Evolutionary conservation across 441 rosid genomes (phyloP).

Genomic region (Jatropha podagrica): DNA sequence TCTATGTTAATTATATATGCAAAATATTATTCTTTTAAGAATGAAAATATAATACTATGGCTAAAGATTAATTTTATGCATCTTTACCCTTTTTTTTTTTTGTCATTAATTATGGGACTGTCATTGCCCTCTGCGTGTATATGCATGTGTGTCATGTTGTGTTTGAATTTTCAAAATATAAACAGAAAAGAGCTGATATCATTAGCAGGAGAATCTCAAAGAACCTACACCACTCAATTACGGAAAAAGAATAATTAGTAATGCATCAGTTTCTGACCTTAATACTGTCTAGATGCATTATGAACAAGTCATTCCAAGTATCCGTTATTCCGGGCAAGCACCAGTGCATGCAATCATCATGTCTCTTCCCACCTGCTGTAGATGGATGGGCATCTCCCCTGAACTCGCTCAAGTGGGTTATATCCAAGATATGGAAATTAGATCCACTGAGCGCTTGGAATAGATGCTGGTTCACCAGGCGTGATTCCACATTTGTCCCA

Average conservation of each 20-base stretch:
- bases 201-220: background rate
- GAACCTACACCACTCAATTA: background rate
- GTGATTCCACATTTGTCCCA: constrained; percentile 76
- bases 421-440: constrained; percentile 59
- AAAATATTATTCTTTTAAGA: background rate
- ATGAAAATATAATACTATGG: background rate
- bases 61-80: too few species aligned
- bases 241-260: background rate
- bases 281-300: constrained; percentile 33
- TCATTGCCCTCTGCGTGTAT: too few species aligned
- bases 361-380: constrained; percentile 78
- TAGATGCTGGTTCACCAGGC: constrained; percentile 68
- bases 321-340: constrained; percentile 91
- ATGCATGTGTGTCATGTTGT: too few species aligned
- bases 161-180: background rate
- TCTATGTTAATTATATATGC: background rate
- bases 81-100: too few species aligned
- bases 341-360: constrained; percentile 97
- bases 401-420: constrained; percentile 79
- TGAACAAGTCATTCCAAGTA: constrained; percentile 78
- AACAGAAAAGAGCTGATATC: background rate
- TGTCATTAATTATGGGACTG: too few species aligned
- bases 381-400: constrained; percentile 95
- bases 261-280: constrained; percentile 28
- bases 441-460: constrained; percentile 47